Conservation (phyloP, 305 asterid species). For the Caryopteris hybrid region DNA sequence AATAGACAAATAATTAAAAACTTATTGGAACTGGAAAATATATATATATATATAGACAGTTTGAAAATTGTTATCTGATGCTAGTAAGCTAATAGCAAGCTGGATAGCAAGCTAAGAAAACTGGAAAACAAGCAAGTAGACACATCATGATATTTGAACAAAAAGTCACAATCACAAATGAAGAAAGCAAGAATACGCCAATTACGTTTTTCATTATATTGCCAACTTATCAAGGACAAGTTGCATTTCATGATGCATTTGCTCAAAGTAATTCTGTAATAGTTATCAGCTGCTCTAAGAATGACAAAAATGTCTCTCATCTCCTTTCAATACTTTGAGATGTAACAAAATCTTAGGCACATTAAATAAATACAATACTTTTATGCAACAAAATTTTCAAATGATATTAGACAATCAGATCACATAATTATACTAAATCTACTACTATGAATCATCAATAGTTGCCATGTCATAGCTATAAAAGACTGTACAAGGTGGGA, state of each 20-base stretch:
- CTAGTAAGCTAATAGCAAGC: not conserved
- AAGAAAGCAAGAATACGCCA: not conserved
- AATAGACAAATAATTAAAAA: slow-evolving; percentile 5
- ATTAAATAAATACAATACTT: not conserved
- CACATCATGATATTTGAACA: not conserved
- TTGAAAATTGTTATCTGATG: not conserved
- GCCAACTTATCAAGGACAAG: not conserved
- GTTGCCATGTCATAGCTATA: too few relatives aligned
- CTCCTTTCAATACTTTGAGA: too few relatives aligned
- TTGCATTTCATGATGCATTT: too few relatives aligned
- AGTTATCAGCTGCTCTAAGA: too few relatives aligned
- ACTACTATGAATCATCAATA: too few relatives aligned
- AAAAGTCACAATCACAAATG: not conserved
- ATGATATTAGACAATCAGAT: not conserved
- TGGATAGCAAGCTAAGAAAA: not conserved
- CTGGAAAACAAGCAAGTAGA: not conserved
- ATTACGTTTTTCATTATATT: not conserved
- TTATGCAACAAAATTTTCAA: not conserved
- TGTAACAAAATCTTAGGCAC: not conserved
- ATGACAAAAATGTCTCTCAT: not conserved
- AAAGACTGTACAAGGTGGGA: too few relatives aligned
- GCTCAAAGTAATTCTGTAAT: too few relatives aligned
- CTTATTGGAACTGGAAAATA: not conserved
- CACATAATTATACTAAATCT: not conserved
- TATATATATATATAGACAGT: not conserved